Base-by-base conservation (phyloP, 129 eudicot species). In the Kitagawia praeruptora region DNA sequence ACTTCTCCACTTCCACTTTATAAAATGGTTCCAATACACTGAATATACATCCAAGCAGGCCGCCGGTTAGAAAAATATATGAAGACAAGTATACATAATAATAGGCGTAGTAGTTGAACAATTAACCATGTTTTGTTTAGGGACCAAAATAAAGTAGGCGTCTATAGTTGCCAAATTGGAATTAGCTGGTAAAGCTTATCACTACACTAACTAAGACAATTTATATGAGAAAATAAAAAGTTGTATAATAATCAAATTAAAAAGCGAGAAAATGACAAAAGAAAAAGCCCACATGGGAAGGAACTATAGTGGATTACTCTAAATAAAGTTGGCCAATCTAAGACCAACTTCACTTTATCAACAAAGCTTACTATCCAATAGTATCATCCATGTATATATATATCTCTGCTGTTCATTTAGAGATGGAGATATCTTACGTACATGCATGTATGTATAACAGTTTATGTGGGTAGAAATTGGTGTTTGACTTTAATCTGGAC, bases 301-400 rank as follows among this genome's bases (percentile, higher is more conserved):
- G 37, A 61, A 61, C 15, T 3, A 61, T 8, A 61, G 69, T 25
- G 69, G 69, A 61, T 61, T 61, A 58, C 66, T n/a, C 66, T 0
- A 58, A 58, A n/a, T 3, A 23, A 58, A 58, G 23, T 31, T n/a
- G 69, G 69, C 69, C 69, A 61, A 61, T 61, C 66, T 61, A 0
- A 61, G 69, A 61, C 34, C 69, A 61, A 23, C 69, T n/a, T 61
- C 69, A 61, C 69, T 61, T 61, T 61, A 61, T 25, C 69, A 61
- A 25, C 15, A 61, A 61, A 61, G 69, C 14, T 61, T 61, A n/a
- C 69, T n/a, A 58, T 58, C 67, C 34, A n/a, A n/a, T n/a, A n/a
- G n/a, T n/a, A n/a, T n/a, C n/a, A n/a, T n/a, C n/a, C n/a, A n/a
- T n/a, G n/a, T n/a, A n/a, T n/a, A 58, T 58, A 4, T 58, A 21